Evolutionary conservation across 2,329 filamentous ascomycete species (phyloP), one percentile per base, ranked within the genome.

Genomic region (Neofusicoccum cordaticola): DNA sequence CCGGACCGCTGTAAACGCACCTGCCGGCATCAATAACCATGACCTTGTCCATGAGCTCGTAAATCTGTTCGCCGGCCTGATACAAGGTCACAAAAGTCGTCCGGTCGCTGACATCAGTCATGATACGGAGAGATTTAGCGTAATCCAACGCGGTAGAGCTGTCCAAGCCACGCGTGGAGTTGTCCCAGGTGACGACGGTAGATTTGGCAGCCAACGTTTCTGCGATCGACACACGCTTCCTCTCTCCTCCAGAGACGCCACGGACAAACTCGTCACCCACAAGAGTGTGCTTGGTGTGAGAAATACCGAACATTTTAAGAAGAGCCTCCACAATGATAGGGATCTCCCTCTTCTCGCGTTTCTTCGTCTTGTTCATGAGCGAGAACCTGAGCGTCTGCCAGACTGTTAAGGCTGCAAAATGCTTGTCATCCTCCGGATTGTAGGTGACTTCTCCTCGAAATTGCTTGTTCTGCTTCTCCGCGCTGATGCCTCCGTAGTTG

Each of bases 371-470:
- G 78, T 88, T 92, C 75, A 87, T 85, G 56, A 93, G 79, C 0
- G 90, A 89, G 71, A 94, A 93, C 3, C 85, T 86, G 47, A 94
- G 80, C 0, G 91, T 93, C 75, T 93, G 89, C 83, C 89, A 90
- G 0, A 94, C 91, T 5, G 88, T 92, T 41, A 94, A 80, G 1
- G 84, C 83, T 2, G 91, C 88, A 71, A 93, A 88, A 73, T 94
- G 91, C 17, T 86, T 82, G 70, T 93, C 90, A 68, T 92, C 90
- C 74, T 94, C 90, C 15, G 85, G 86, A 69, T 91, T 92, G 75
- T 93, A 93, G 69, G 88, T 89, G 71, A 92, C 89, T 73, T 93
- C 90, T 41, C 90, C 90, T 51, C 89, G 83, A 74, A 90, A 93
- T 67, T 84, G 81, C 71, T 88, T 87, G 70, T 85, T 82, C 71